Conservation (phyloP, 2,329 filamentous ascomycete genomes). For the Trematosphaeria pertusa region DNA sequence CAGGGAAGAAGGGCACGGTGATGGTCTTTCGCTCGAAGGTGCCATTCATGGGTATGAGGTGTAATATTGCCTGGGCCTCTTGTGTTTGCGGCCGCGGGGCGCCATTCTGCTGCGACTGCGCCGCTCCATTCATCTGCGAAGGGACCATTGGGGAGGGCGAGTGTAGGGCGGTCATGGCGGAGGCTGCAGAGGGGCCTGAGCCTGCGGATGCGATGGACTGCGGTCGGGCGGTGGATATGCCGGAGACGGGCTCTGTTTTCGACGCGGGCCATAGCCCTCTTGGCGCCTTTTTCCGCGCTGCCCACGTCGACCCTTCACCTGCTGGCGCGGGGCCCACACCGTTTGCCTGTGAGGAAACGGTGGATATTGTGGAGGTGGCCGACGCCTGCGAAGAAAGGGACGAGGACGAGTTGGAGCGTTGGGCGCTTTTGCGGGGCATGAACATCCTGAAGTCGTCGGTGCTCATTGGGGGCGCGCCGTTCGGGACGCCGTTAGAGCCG, state of each 20-base stretch:
- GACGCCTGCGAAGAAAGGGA: constrained; percentile 73
- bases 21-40: constrained; percentile 98
- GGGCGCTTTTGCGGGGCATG: constrained; percentile 84
- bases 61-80: constrained; percentile 78
- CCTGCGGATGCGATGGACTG: constrained; percentile 66
- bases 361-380: constrained; percentile 69
- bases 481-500: constrained; percentile 64
- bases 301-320: constrained; percentile 46
- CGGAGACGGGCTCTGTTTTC: constrained; percentile 70
- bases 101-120: constrained; percentile 66
- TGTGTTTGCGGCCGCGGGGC: constrained; percentile 52
- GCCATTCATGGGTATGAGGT: constrained; percentile 88
- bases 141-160: constrained; percentile 68
- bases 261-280: constrained; percentile 69
- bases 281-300: constrained; percentile 58
- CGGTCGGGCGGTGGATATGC: constrained; percentile 66
- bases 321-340: constrained; percentile 55
- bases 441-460: constrained; percentile 88
- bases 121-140: constrained; percentile 73
- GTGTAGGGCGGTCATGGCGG: constrained; percentile 68
- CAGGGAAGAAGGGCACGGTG: constrained; percentile 88
- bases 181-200: constrained; percentile 65
- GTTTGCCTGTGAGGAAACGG: constrained; percentile 68
- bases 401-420: constrained; percentile 89
- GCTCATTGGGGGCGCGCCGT: constrained; percentile 74